Conservation (phyloP, 2,329 filamentous ascomycete species). For the Paraconiothyrium sp. region DNA sequence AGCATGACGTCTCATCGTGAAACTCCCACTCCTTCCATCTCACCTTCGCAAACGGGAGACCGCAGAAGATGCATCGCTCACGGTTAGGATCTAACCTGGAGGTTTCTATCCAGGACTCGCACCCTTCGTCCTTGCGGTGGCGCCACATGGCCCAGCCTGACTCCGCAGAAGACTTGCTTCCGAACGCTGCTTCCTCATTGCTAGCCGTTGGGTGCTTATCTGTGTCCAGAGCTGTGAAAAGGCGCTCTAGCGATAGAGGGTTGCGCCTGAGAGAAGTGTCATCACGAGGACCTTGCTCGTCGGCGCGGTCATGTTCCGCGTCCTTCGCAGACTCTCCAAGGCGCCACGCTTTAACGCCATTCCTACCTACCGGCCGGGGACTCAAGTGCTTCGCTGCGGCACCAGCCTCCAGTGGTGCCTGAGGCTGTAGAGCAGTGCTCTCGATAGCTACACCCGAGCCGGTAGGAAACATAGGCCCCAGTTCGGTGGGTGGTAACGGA, state of each 20-base stretch:
- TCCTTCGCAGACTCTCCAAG: neutral
- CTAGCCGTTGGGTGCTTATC: neutral
- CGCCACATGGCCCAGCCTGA: conserved; percentile 10
- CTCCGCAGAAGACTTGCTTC: neutral
- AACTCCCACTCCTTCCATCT: neutral
- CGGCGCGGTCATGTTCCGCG: neutral
- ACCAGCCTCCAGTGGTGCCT: neutral
- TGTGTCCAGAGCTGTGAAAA: neutral
- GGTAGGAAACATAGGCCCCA: conserved; percentile 4
- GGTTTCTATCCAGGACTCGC: conserved; percentile 11
- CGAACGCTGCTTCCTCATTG: neutral
- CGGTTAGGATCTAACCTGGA: neutral
- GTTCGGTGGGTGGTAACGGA: neutral
- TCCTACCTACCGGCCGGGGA: neutral
- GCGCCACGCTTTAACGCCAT: neutral
- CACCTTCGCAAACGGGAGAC: conserved; percentile 6
- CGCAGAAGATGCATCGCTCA: conserved; percentile 11
- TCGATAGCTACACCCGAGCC: neutral
- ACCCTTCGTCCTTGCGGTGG: conserved; percentile 11
- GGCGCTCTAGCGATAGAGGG: neutral
- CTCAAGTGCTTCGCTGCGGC: neutral
- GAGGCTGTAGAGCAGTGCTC: too few relatives aligned
- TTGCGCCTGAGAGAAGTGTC: neutral
- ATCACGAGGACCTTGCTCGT: neutral
- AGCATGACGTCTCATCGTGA: neutral